Percentiles rank a stretch among this genome's conserved stretches.
These are phyloP conservation scores for Yamadazyma paraphyllophila DNA, from an alignment of 805 yeast genomes.

Conservation along the genomic window DNA sequence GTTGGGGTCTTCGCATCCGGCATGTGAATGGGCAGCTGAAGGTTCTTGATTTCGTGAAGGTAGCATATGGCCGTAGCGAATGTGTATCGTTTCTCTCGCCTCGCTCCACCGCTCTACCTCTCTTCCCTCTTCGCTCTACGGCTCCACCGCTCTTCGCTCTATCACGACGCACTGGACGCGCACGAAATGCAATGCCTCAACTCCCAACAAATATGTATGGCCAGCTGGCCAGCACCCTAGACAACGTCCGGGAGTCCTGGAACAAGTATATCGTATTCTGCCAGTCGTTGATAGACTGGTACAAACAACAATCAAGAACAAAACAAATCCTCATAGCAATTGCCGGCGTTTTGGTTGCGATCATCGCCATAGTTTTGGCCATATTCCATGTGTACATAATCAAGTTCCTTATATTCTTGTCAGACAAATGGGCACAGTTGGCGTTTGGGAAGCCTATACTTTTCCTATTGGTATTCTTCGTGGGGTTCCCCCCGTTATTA, in stretches of 20 bases:
- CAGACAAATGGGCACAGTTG: conserved; percentile 45
- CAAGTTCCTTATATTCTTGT: conserved; percentile 34
- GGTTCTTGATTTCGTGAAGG: too few species aligned
- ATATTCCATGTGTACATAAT: conserved; percentile 39
- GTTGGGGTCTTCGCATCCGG: too few species aligned
- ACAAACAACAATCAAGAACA: conserved; percentile 14
- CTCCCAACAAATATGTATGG: conserved; percentile 1
- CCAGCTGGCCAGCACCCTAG: not conserved
- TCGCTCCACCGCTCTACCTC: not conserved
- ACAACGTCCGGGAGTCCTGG: conserved; percentile 2
- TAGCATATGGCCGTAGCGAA: too few species aligned
- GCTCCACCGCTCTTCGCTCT: too few species aligned
- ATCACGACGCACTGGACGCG: not conserved
- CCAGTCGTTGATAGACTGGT: conserved; percentile 17
- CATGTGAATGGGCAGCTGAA: too few species aligned
- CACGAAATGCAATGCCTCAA: not conserved
- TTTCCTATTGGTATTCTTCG: conserved; percentile 53
- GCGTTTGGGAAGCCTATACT: conserved; percentile 46
- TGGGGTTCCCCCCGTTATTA: conserved; percentile 86
- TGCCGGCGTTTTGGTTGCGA: conserved; percentile 13
- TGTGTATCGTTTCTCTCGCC: too few species aligned
- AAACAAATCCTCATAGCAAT: conserved; percentile 19
- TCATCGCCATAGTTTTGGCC: conserved; percentile 4
- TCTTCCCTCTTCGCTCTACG: not conserved
- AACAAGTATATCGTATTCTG: not conserved